A percentile compares a stretch with the other conserved stretches of the same genome.
phyloP scores from a whole-genome alignment of 768 basidiomycete genomes.

The Boletus reticuloceps region DNA sequence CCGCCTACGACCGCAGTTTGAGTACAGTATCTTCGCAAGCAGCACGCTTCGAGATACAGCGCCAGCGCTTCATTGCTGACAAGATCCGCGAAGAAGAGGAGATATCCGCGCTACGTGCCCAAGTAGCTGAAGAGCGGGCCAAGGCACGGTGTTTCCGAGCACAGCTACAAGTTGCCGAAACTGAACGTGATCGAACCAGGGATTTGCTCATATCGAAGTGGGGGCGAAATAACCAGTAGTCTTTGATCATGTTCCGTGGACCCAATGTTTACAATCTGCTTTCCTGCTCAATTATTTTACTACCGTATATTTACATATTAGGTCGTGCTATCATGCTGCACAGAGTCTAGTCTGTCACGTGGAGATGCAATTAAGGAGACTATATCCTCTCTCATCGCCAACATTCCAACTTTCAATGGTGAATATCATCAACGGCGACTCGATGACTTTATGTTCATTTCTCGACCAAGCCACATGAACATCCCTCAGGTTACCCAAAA shows the following conservation, averaged over 20 bases:
- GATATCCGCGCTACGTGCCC: conserved; percentile 1
- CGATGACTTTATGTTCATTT: conserved; percentile 17
- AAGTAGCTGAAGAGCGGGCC: conserved; percentile 5
- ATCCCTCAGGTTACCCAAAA: conserved; percentile 47
- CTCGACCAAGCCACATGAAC: conserved; percentile 35
- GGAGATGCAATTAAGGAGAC: conserved; percentile 20
- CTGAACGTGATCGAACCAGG: conserved; percentile 7
- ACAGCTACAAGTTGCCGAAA: conserved; percentile 1
- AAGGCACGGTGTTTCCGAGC: conserved; percentile 4
- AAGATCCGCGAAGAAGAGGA: conserved; percentile 2
- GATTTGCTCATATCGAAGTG: conserved; percentile 8
- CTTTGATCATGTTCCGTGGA: no score
- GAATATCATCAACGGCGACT: conserved; percentile 27
- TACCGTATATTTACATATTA: background rate
- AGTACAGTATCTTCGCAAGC: conserved; percentile 2
- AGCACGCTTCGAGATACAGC: conserved; percentile 10
- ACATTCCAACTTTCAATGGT: conserved; percentile 31
- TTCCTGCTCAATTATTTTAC: background rate
- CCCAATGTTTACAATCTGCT: no score
- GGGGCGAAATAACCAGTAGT: background rate
- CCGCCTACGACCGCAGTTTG: conserved; percentile 4
- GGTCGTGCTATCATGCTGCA: background rate
- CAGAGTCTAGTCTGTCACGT: background rate
- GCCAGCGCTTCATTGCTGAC: conserved; percentile 6
- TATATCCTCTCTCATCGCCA: conserved; percentile 17